phyloP scores from a whole-genome alignment of 768 basidiomycete species.

The Porpolomopsis calyptriformis region DNA sequence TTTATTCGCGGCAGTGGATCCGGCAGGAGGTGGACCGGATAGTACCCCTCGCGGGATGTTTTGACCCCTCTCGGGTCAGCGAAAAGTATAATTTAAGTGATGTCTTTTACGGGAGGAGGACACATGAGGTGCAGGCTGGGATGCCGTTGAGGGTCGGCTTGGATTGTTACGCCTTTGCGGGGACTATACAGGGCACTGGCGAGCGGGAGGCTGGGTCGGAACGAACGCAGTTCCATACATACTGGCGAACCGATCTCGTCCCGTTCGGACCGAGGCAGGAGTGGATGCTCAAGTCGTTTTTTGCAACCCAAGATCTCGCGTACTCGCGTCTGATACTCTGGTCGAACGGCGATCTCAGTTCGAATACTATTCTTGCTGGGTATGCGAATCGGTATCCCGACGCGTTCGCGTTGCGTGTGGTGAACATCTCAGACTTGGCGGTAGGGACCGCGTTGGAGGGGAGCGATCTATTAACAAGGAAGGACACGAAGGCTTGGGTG shows the following conservation, averaged over 20 bases:
- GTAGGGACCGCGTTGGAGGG: slow-evolving; percentile 69
- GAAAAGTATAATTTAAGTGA: slow-evolving; percentile 58
- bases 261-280: slow-evolving; percentile 76
- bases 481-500: slow-evolving; percentile 83
- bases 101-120: slow-evolving; percentile 51
- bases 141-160: slow-evolving; percentile 66
- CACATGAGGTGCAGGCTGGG: slow-evolving; percentile 70
- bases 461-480: slow-evolving; percentile 42
- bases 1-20: slow-evolving; percentile 73
- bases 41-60: slow-evolving; percentile 63
- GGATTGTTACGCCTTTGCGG: slow-evolving; percentile 91
- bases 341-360: slow-evolving; percentile 74
- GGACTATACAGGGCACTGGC: slow-evolving; percentile 46
- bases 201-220: slow-evolving; percentile 18
- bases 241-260: slow-evolving; percentile 87
- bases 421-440: slow-evolving; percentile 59
- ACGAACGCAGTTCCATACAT: slow-evolving; percentile 75
- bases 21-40: slow-evolving; percentile 57
- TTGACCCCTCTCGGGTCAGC: slow-evolving; percentile 49
- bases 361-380: slow-evolving; percentile 43
- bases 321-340: slow-evolving; percentile 70
- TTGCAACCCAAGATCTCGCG: slow-evolving; percentile 76
- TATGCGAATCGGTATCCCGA: slow-evolving; percentile 58
- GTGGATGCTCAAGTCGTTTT: slow-evolving; percentile 86
- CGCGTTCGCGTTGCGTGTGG: slow-evolving; percentile 58